phyloP scores from a whole-genome alignment of 192 early-diverging fungal genomes.

The Podila minutissima region DNA sequence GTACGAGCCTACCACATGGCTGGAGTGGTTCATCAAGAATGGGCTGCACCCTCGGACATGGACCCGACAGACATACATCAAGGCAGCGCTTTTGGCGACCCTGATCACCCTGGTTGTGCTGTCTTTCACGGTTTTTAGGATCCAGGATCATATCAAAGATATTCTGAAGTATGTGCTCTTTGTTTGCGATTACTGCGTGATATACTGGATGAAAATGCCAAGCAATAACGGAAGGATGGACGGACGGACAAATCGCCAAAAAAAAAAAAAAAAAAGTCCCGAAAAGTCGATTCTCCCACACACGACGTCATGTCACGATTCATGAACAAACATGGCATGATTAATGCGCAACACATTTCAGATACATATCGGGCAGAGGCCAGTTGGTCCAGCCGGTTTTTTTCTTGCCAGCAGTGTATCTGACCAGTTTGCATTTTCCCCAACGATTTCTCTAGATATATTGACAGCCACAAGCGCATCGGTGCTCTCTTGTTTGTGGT shows the following conservation, averaged over 20 bases:
- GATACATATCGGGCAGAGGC: not conserved
- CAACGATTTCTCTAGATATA: slow-evolving; percentile 8
- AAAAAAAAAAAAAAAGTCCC: too few relatives aligned
- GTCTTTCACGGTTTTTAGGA: slow-evolving; percentile 47
- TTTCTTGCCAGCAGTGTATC: not conserved
- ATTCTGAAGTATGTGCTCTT: slow-evolving; percentile 28
- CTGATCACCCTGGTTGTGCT: slow-evolving; percentile 32
- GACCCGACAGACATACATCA: slow-evolving; percentile 35
- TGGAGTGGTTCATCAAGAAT: slow-evolving; percentile 18
- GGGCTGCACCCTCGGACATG: slow-evolving; percentile 43
- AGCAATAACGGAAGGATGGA: too few relatives aligned
- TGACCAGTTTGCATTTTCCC: not conserved
- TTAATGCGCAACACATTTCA: not conserved
- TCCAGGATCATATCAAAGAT: slow-evolving; percentile 58
- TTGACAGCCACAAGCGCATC: slow-evolving; percentile 27
- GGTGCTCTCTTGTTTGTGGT: slow-evolving; percentile 27
- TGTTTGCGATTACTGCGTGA: not conserved
- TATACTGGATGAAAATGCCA: not conserved
- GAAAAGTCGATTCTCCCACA: too few relatives aligned
- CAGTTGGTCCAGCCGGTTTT: not conserved
- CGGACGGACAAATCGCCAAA: too few relatives aligned
- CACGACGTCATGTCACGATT: not conserved
- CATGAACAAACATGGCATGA: not conserved
- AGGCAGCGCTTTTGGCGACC: slow-evolving; percentile 13
- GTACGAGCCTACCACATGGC: slow-evolving; percentile 18